phyloP scores from a whole-genome alignment of 1,139 yeast genomes.

The Taphrina sp. region DNA sequence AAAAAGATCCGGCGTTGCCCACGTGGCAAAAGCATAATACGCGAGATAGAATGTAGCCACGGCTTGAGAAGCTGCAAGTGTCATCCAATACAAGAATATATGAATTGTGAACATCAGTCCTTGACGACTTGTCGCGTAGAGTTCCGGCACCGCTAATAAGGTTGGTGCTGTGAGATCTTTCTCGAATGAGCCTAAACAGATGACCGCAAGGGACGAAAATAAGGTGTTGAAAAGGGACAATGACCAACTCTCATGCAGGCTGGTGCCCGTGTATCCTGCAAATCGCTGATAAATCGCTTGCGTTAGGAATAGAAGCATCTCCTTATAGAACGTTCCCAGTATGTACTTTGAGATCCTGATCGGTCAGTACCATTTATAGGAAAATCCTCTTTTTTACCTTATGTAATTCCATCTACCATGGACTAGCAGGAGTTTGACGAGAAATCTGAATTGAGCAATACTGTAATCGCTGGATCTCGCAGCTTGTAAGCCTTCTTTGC shows the following conservation, averaged over 20 bases:
- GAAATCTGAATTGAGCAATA: slow-evolving; percentile 86
- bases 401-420: slow-evolving; percentile 96
- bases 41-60: slow-evolving; percentile 59
- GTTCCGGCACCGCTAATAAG: slow-evolving; percentile 83
- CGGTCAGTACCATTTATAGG: neutral
- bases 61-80: slow-evolving; percentile 71
- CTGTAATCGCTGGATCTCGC: slow-evolving; percentile 94
- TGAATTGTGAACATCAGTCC: slow-evolving; percentile 71
- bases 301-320: slow-evolving; percentile 79
- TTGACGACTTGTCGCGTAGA: slow-evolving; percentile 69
- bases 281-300: slow-evolving; percentile 85
- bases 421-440: slow-evolving; percentile 77
- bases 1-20: slow-evolving; percentile 51
- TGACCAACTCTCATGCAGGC: slow-evolving; percentile 93
- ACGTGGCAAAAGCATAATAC: slow-evolving; percentile 60
- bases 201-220: slow-evolving; percentile 87
- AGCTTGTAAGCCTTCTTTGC: slow-evolving; percentile 94
- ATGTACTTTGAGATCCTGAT: slow-evolving; percentile 82
- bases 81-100: slow-evolving; percentile 75
- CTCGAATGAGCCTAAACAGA: slow-evolving; percentile 93
- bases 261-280: slow-evolving; percentile 87
- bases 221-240: slow-evolving; percentile 94
- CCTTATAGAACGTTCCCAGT: slow-evolving; percentile 91
- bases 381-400: slow-evolving; percentile 10
- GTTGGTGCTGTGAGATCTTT: slow-evolving; percentile 87